These are phyloP conservation scores for Blastobotrys indianensis DNA, from an alignment of 1,139 yeast genomes.

Conservation along the genomic window DNA sequence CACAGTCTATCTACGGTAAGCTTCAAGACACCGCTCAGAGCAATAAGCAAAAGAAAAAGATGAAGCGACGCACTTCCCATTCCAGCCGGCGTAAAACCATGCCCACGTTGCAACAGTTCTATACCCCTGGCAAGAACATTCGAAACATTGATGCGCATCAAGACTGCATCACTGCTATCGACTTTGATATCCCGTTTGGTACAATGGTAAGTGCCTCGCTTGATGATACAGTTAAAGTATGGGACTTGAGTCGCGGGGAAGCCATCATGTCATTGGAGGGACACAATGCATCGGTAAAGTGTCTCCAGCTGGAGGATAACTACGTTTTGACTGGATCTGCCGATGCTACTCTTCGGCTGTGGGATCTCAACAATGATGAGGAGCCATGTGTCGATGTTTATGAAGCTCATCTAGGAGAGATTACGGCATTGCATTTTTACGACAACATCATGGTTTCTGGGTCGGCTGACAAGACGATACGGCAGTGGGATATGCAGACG, in stretches of 20 bases:
- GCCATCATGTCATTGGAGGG: conserved; percentile 29
- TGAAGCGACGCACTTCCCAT: conserved; percentile 8
- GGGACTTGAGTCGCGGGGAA: conserved; percentile 63
- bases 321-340: conserved; percentile 56
- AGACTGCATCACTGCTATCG: conserved; percentile 48
- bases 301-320: conserved; percentile 51
- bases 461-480: conserved; percentile 50
- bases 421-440: conserved; percentile 54
- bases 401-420: conserved; percentile 58
- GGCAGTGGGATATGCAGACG: conserved; percentile 54
- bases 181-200: conserved; percentile 66
- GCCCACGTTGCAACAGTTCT: conserved; percentile 58
- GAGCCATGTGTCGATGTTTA: conserved; percentile 42
- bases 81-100: conserved; percentile 42
- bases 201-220: conserved; percentile 70
- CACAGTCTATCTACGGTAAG: conserved; percentile 39
- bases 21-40: conserved; percentile 23
- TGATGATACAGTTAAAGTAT: conserved; percentile 76
- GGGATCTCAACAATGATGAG: conserved; percentile 43
- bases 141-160: conserved; percentile 48
- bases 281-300: conserved; percentile 46
- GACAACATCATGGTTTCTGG: conserved; percentile 50
- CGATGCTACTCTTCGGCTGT: conserved; percentile 55
- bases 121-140: conserved; percentile 52
- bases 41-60: conserved; percentile 4